A percentile compares a stretch with the other conserved stretches of the same genome.
phyloP scores from a whole-genome alignment of 257 asterid genomes.

The Plantago ovata region DNA sequence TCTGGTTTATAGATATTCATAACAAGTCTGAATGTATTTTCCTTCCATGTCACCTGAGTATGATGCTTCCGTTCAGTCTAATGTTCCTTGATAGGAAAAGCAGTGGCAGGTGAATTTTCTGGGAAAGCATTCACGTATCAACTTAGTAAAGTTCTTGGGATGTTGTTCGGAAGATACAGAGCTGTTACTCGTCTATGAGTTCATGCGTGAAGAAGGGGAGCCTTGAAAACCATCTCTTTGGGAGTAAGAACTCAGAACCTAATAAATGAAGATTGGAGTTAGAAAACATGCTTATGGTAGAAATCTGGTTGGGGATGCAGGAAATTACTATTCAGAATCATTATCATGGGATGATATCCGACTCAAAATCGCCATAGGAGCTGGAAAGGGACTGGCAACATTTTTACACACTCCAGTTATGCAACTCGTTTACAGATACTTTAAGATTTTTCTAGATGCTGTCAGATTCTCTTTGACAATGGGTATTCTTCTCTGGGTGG shows the following conservation, averaged over 20 bases:
- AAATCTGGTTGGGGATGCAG: slow-evolving; percentile 28
- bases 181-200: slow-evolving; percentile 45
- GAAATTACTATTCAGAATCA: slow-evolving; percentile 26
- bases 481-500: too few relatives aligned
- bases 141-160: slow-evolving; percentile 60
- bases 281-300: neutral
- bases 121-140: slow-evolving; percentile 50
- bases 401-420: slow-evolving; percentile 45
- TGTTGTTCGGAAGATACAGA: slow-evolving; percentile 56
- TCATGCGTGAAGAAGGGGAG: slow-evolving; percentile 49
- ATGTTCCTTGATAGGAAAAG: slow-evolving; percentile 15
- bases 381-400: slow-evolving; percentile 55
- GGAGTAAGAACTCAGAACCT: slow-evolving; percentile 39
- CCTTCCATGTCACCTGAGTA: neutral
- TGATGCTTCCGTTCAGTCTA: too few relatives aligned
- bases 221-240: slow-evolving; percentile 50
- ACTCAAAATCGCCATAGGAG: slow-evolving; percentile 50
- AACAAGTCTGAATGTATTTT: neutral
- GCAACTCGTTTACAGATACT: slow-evolving; percentile 47
- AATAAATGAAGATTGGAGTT: neutral
- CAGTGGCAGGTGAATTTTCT: slow-evolving; percentile 56
- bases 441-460: slow-evolving; percentile 63
- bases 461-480: too few relatives aligned
- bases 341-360: slow-evolving; percentile 52
- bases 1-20: slow-evolving; percentile 4